Base-by-base conservation (phyloP, 2,329 filamentous ascomycete species). In the Pezicula carpinea region DNA sequence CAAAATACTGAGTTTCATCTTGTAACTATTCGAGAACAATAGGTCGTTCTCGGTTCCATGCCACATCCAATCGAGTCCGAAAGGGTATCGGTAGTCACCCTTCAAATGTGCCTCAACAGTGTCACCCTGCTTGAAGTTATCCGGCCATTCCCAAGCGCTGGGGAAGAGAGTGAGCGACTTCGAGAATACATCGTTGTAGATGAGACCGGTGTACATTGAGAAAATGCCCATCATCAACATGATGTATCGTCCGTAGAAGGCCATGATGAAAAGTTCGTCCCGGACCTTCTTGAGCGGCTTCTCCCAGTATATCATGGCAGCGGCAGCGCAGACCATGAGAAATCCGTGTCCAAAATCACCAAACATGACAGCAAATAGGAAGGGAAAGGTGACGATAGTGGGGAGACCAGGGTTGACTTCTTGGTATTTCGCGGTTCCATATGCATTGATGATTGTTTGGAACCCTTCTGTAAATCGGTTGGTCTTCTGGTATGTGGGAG, bases 1-100 rank as follows among this genome's bases (percentile, higher is more conserved):
- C 56, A 99, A 81, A 65, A 99, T 96, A 74, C 89, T 95, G 71
- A 99, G 87, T 77, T 99, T 99, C 93, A 99, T 99, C 83, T 99
- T 99, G 79, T 93, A 95, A 69, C 88, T 95, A 85, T 99, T 99
- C 66, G 82, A 87, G 73, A 99, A 99, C 42, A 99, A 79, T 17
- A 99, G 77, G 51, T 95, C 87, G 62, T 99, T 99, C 61, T 97
- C 92, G 11, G 90, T 87, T 50, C 87, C 90, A 66, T 99, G 95
- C 93, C 93, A 99, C 63, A 85, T 87, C 83, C 85, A 96, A 65
- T 99, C 93, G 51, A 99, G 72, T 57, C 93, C 93, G 63, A 99
- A 96, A 14, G 95, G 92, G 66, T 96, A 99, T 43, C 90, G 85
- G 69, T 96, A 91, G 49, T 81, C 72, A 33, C 69, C 67, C 59